A percentile compares a stretch with the other conserved stretches of the same genome.
Evolutionary conservation across 163 green algal species (phyloP).

Genomic region (Scenedesmus sp.): DNA sequence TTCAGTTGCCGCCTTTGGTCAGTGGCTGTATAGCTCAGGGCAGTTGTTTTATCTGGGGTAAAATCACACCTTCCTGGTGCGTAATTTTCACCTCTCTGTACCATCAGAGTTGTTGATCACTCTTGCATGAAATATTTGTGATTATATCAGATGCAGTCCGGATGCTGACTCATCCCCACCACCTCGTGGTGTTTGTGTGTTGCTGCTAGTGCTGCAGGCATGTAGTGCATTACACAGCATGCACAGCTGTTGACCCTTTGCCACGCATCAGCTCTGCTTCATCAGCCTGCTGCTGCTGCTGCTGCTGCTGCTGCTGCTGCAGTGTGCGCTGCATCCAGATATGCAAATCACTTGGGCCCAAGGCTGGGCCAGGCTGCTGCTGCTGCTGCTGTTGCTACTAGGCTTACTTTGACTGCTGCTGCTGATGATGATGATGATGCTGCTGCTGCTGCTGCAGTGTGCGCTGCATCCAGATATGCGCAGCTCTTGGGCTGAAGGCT

Average conservation of each 20-base stretch:
- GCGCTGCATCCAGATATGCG: slow-evolving; percentile 39
- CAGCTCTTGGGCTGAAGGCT: not conserved
- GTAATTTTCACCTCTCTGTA: too few relatives aligned
- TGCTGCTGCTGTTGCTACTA: not conserved
- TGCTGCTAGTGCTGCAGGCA: not conserved
- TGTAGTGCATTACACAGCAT: too few relatives aligned
- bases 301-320: slow-evolving; percentile 1
- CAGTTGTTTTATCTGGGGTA: too few relatives aligned
- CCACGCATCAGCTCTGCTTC: not conserved
- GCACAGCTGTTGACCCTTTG: not conserved
- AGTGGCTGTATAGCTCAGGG: not conserved
- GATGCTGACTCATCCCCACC: not conserved
- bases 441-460: not conserved
- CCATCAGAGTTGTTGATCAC: too few relatives aligned
- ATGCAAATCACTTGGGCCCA: too few relatives aligned
- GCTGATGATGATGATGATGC: not conserved
- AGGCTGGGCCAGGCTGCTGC: too few relatives aligned
- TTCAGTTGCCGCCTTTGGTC: not conserved
- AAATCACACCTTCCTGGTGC: too few relatives aligned
- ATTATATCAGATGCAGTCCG: not conserved
- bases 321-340: too few relatives aligned
- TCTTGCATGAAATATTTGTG: not conserved
- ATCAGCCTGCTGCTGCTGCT: not conserved
- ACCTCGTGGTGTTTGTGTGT: not conserved
- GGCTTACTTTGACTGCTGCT: not conserved